Evolutionary conservation across 1,284 basidiomycete genomes (phyloP), one percentile per base, ranked within the genome.

Genomic region (Cryptococcus hybrid): DNA sequence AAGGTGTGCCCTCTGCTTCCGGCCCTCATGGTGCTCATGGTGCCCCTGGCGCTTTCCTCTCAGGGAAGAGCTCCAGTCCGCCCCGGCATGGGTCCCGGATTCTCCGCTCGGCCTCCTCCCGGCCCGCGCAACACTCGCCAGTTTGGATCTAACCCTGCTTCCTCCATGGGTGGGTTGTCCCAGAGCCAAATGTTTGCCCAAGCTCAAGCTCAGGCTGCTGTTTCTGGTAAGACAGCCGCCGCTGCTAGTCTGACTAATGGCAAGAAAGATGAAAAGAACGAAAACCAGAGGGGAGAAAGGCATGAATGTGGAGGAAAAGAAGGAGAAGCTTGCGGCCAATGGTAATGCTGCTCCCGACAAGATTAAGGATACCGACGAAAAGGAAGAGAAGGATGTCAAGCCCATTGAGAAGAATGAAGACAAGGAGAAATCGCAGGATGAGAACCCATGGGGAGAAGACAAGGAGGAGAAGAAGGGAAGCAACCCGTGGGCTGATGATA

Each of bases 181-280:
- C 48, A 37, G 34, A 18, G 35, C 12, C 24, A 50, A 30, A 30
- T 15, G 34, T 47, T 47, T 34, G 34, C 4, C 11, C 12, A 50
- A 18, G 48, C 35, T 15, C 30, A 30, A 4, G 30, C 30, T 30
- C 30, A 30, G 30, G 47, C 47, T 24, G 47, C 5, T 24, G 24
- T 9, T 12, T 9, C 18, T 24, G 13, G 8, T 47, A 24, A 47
- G 8, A n/a, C 30, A 30, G 30, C 30, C 30, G 30, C 30, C 30
- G 47, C 15, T 18, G 47, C 24, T 7, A 7, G 35, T 34, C 24
- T 30, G 47, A 7, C 6, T 6, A 24, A 50, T 34, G 48, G 42
- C 34, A 45, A 76, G 86, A 84, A 66, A 76, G 79, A 47, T 74
- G 73, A 44, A 46, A 60, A 13, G 72, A 30, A 36, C 40, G 58